Base-by-base conservation (phyloP, 2,329 filamentous ascomycete species). In the Trichoderma sp. region DNA sequence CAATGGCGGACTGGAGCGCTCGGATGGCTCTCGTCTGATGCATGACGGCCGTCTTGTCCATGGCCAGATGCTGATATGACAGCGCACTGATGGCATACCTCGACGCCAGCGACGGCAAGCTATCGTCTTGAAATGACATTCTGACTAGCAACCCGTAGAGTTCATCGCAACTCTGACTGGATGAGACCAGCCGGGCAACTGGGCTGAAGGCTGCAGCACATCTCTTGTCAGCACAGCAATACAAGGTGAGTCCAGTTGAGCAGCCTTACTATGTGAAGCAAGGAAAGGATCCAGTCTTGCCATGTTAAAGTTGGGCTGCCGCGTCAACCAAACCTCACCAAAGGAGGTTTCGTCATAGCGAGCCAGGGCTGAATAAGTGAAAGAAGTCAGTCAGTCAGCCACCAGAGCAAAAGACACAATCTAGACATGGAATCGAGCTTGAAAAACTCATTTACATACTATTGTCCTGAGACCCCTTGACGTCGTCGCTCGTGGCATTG, bases 1-100 rank as follows among this genome's bases (percentile, higher is more conserved):
- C 70, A 64, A 72, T 72, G 2, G 70, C 70, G n/a, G 58, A 12
- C 34, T 72, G 71, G 7, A 72, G 61, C 3, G 67, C 59, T 11
- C 61, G 53, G 3, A 71, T 67, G 6, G 67, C 71, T 23, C 20
- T 28, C 15, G n/a, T 72, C 36, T 72, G 71, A 26, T 72, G 68
- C 36, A 65, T 39, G 26, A 72, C 47, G 6, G 71, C 71, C 12
- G 50, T 55, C 30, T 65, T 20, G 13, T 65, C 47, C 67, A 57
- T 70, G 6, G 39, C 26, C 3, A 71, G 9, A 20, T 71, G 50
- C 36, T 70, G 71, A 36, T 71, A 72, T 7, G 71, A 71, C 15
- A 72, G 36, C 12, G 71, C 71, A 11, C 36, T 66, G 28, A 70
- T 59, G 50, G 68, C 67, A 34, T 72, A 62, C 5, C 71, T 13